These are phyloP conservation scores for Fusarium coicis DNA, from an alignment of 2,329 filamentous ascomycete species.

Conservation along the genomic window DNA sequence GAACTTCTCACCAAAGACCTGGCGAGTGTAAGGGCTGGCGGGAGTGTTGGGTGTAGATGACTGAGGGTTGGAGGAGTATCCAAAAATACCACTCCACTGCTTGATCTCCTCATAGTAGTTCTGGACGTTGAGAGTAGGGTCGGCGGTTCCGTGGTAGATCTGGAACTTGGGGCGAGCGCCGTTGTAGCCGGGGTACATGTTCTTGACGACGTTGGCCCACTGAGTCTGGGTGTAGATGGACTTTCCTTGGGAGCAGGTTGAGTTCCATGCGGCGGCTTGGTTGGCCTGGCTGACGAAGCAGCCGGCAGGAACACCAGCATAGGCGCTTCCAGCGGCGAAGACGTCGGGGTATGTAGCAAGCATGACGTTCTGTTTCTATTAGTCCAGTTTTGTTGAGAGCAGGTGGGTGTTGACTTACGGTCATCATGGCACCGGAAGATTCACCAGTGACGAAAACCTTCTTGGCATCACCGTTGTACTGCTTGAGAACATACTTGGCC, in stretches of 20 bases:
- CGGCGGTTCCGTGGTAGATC: conserved; percentile 12
- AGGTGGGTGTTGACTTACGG: background rate
- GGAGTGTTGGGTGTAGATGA: conserved; percentile 13
- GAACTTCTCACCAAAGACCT: conserved; percentile 16
- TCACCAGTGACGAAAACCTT: conserved; percentile 17
- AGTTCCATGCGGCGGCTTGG: conserved; percentile 15
- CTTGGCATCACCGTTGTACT: conserved; percentile 16
- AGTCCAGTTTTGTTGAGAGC: too few species aligned
- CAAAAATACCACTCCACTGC: conserved; percentile 20
- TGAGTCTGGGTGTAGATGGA: background rate
- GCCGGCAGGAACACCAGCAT: conserved; percentile 11
- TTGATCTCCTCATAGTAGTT: conserved; percentile 20
- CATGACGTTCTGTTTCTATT: conserved; percentile 6
- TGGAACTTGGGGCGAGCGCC: conserved; percentile 11
- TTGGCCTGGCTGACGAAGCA: conserved; percentile 13
- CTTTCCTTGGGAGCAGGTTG: conserved; percentile 7
- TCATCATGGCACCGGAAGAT: conserved; percentile 24
- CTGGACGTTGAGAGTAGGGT: conserved; percentile 11
- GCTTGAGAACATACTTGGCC: conserved; percentile 10
- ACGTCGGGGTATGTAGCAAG: conserved; percentile 6
- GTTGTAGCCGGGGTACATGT: conserved; percentile 23
- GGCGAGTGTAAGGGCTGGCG: conserved; percentile 9
- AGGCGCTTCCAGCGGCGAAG: conserved; percentile 12
- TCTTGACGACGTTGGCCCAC: conserved; percentile 20
- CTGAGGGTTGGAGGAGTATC: conserved; percentile 6